These are phyloP conservation scores for Noccaea bulbosa DNA, from an alignment of 345 rosid species.

Conservation along the genomic window DNA sequence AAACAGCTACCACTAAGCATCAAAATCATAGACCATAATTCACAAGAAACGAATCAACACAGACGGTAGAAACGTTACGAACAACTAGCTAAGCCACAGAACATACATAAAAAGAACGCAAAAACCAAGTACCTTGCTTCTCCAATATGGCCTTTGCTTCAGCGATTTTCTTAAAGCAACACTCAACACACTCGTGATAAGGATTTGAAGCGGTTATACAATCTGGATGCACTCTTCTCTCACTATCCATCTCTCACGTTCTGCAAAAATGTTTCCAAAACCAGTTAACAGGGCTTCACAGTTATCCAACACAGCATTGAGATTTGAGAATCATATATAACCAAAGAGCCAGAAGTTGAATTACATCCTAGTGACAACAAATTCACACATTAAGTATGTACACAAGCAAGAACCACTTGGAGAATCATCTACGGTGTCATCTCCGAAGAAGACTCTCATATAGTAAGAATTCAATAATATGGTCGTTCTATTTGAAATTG, in stretches of 20 bases:
- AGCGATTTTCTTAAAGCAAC: conserved; percentile 76
- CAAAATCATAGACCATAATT: neutral
- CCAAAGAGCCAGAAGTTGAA: neutral
- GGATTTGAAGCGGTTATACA: conserved; percentile 79
- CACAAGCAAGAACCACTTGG: too few species aligned
- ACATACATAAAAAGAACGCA: neutral
- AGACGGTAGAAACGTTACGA: conserved; percentile 5
- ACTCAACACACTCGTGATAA: conserved; percentile 78
- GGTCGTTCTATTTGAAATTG: too few species aligned
- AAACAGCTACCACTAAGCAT: neutral
- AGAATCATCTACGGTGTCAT: too few species aligned
- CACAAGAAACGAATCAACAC: neutral
- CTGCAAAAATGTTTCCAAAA: neutral
- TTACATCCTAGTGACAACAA: neutral
- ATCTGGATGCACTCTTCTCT: conserved; percentile 62
- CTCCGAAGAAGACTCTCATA: too few species aligned
- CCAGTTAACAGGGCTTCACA: neutral
- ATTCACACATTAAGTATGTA: neutral
- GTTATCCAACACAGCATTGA: neutral
- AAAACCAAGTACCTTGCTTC: conserved; percentile 51
- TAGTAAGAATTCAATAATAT: too few species aligned
- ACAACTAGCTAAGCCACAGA: neutral
- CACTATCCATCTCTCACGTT: conserved; percentile 46
- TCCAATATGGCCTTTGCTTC: conserved; percentile 55
- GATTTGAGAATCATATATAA: neutral